Percentiles rank a stretch among this genome's conserved stretches.
phyloP scores from a whole-genome alignment of 352 stramenopile species.

The Globisporangium splendens region DNA sequence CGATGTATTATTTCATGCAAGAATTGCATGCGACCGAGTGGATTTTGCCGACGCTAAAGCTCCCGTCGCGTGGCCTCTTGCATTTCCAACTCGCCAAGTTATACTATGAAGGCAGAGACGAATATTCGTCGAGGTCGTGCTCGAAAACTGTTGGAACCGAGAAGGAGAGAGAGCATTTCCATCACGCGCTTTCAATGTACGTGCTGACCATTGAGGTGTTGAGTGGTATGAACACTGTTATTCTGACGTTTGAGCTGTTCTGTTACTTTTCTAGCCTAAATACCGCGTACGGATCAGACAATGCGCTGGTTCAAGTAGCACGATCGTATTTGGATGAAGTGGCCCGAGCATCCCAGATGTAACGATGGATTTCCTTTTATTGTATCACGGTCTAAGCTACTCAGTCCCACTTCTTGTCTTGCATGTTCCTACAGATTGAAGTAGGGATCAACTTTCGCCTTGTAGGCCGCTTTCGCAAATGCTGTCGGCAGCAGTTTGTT shows the following conservation, averaged over 20 bases:
- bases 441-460: slow-evolving; percentile 68
- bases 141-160: slow-evolving; percentile 11
- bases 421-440: slow-evolving; percentile 47
- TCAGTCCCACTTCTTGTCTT: no score
- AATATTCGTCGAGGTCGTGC: background rate
- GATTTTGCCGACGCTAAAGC: slow-evolving; percentile 30
- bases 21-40: slow-evolving; percentile 38
- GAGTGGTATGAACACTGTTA: no score
- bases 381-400: no score
- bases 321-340: slow-evolving; percentile 9
- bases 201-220: no score
- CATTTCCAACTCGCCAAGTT: slow-evolving; percentile 47
- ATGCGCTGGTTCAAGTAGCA: slow-evolving; percentile 3
- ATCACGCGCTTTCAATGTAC: slow-evolving; percentile 34
- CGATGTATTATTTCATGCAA: slow-evolving; percentile 21
- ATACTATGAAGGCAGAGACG: slow-evolving; percentile 13
- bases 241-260: no score
- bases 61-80: slow-evolving; percentile 39
- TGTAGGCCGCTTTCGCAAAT: slow-evolving; percentile 68
- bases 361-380: background rate
- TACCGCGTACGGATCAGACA: slow-evolving; percentile 9
- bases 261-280: slow-evolving; percentile 4
- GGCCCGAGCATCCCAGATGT: background rate
- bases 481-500: slow-evolving; percentile 56
- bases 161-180: slow-evolving; percentile 25